phyloP scores from a whole-genome alignment of 192 early-diverging fungal species.

The Rhizophagus sp. region DNA sequence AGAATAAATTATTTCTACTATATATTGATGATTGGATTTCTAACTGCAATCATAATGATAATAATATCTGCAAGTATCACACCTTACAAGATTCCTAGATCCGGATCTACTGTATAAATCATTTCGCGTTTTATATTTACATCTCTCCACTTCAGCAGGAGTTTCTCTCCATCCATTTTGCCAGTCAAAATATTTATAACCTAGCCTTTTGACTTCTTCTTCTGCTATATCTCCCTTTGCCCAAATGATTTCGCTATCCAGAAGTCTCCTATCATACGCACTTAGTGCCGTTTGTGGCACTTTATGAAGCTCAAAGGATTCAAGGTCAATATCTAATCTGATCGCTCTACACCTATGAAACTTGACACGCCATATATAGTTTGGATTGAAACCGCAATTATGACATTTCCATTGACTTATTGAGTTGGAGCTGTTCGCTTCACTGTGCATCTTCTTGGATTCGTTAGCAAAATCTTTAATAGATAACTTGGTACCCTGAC shows the following conservation, averaged over 20 bases:
- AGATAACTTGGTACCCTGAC: conserved; percentile 1
- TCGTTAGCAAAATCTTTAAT: neutral
- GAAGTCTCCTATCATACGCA: neutral
- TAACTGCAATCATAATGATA: conserved; percentile 9
- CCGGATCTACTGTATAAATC: neutral
- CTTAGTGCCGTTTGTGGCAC: neutral
- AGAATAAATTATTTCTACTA: no score
- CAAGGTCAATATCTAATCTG: neutral
- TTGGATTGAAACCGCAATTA: neutral
- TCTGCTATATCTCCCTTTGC: conserved; percentile 10
- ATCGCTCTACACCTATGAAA: neutral
- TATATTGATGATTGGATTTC: no score
- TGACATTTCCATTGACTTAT: conserved; percentile 10
- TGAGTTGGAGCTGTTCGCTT: conserved; percentile 6
- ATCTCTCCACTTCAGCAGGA: neutral
- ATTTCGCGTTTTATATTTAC: neutral
- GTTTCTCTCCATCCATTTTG: neutral
- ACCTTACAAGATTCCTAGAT: conserved; percentile 15
- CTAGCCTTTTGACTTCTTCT: neutral
- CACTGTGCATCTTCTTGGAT: neutral
- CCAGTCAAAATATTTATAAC: conserved; percentile 1
- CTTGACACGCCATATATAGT: neutral
- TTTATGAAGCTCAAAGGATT: neutral
- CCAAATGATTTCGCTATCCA: neutral
- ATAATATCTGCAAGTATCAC: neutral